Conservation (phyloP, 2,329 filamentous ascomycete species). For the Colletotrichum orchidophilum region DNA sequence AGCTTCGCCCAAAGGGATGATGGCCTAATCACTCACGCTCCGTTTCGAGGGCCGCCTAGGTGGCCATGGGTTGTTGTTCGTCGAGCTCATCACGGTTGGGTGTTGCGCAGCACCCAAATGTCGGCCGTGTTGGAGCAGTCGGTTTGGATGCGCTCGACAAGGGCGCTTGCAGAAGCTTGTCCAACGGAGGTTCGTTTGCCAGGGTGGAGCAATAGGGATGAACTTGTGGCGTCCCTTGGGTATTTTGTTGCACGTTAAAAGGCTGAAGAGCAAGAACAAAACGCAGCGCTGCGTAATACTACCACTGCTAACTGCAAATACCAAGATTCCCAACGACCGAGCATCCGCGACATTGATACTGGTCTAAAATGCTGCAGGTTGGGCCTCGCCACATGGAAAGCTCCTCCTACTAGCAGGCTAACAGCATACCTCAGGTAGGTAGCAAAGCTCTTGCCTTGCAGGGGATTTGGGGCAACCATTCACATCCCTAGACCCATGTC, state of each 20-base stretch:
- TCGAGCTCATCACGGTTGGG: slow-evolving; percentile 35
- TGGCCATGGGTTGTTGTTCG: slow-evolving; percentile 45
- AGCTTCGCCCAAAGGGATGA: background rate
- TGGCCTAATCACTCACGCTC: slow-evolving; percentile 48
- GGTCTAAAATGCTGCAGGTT: slow-evolving; percentile 8
- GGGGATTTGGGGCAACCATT: slow-evolving; percentile 23
- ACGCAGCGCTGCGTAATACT: background rate
- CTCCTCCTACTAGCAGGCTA: background rate
- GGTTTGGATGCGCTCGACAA: slow-evolving; percentile 38
- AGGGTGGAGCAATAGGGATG: slow-evolving; percentile 3
- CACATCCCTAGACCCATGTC: slow-evolving; percentile 12
- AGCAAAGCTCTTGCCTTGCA: slow-evolving; percentile 11
- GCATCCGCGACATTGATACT: slow-evolving; percentile 4
- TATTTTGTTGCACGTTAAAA: background rate
- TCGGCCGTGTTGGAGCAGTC: slow-evolving; percentile 34
- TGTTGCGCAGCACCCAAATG: slow-evolving; percentile 31
- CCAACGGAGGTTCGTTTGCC: background rate
- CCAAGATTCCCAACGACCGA: slow-evolving; percentile 2
- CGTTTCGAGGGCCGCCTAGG: slow-evolving; percentile 55
- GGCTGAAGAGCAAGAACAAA: background rate
- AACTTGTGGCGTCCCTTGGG: background rate
- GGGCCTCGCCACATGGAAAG: slow-evolving; percentile 11
- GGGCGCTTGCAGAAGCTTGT: slow-evolving; percentile 2
- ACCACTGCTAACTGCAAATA: slow-evolving; percentile 18
- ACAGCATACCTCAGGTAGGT: slow-evolving; percentile 1